phyloP scores from a whole-genome alignment of 73 alveolate species.

The Stentor roeselii region DNA sequence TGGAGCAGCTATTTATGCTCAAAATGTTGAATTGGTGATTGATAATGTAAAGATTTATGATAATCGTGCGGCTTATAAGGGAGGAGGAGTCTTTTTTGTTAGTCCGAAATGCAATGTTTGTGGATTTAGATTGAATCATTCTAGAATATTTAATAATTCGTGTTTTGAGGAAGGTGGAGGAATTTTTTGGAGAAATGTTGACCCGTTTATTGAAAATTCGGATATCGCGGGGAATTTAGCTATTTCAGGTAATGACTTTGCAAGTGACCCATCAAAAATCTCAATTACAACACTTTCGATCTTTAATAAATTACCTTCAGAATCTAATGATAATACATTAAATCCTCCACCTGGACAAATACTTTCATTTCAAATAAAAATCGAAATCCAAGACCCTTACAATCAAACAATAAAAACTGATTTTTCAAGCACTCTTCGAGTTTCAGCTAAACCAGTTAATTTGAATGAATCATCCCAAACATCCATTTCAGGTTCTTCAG shows the following conservation, averaged over 20 bases:
- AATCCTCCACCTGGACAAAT: slow-evolving; percentile 9
- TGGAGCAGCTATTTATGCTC: background rate
- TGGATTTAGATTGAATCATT: too few relatives aligned
- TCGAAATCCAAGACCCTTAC: background rate
- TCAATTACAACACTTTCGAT: too few relatives aligned
- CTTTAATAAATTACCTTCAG: background rate
- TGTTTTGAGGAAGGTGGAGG: background rate
- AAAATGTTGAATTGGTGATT: background rate
- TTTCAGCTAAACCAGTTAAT: too few relatives aligned
- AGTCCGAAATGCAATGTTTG: background rate
- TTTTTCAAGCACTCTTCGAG: too few relatives aligned
- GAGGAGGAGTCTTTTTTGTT: background rate
- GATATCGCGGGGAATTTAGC: background rate
- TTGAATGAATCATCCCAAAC: background rate
- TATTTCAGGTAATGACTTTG: background rate
- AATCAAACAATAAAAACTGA: background rate
- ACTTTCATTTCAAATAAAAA: background rate
- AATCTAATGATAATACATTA: background rate
- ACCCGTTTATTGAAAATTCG: background rate
- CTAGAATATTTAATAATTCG: background rate
- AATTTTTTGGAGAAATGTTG: background rate
- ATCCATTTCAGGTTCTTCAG: background rate
- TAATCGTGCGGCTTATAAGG: background rate
- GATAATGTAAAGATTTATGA: background rate
- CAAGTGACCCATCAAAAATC: background rate